A percentile compares a stretch with the other conserved stretches of the same genome.
phyloP scores from a whole-genome alignment of 2,329 filamentous ascomycete species.

The Ceratocystis albifundus region DNA sequence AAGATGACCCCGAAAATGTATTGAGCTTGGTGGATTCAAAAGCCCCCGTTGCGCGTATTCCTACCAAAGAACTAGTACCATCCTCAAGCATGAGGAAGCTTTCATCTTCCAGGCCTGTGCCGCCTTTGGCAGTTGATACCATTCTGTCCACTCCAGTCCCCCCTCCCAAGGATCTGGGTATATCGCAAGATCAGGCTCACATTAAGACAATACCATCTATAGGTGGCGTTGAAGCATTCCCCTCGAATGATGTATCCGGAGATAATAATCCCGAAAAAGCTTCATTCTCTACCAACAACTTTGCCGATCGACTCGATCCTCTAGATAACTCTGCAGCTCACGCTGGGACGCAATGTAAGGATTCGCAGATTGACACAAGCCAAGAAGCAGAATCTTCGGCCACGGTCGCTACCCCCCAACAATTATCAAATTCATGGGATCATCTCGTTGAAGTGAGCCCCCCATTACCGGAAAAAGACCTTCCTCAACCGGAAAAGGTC shows the following conservation, averaged over 20 bases:
- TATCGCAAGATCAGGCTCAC: not conserved
- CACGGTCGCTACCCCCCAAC: not conserved
- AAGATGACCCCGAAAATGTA: slow-evolving; percentile 1
- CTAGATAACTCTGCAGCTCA: not conserved
- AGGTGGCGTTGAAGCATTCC: not conserved
- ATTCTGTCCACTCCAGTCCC: not conserved
- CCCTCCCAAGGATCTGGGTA: not conserved
- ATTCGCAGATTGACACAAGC: not conserved
- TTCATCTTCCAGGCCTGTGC: not conserved
- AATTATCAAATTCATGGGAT: not conserved
- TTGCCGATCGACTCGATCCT: not conserved
- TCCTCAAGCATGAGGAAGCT: not conserved
- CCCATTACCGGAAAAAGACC: not conserved
- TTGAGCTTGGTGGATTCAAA: slow-evolving; percentile 8
- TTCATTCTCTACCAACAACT: not conserved
- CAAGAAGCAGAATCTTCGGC: not conserved
- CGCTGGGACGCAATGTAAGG: not conserved
- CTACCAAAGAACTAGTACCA: not conserved
- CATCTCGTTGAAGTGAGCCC: not conserved
- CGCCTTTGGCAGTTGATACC: not conserved
- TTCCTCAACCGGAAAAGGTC: not conserved
- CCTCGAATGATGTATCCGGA: not conserved
- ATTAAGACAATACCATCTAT: not conserved
- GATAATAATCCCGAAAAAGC: not conserved
- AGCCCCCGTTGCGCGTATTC: not conserved